phyloP scores from a whole-genome alignment of 768 basidiomycete genomes.

The Podaxis pistillaris region DNA sequence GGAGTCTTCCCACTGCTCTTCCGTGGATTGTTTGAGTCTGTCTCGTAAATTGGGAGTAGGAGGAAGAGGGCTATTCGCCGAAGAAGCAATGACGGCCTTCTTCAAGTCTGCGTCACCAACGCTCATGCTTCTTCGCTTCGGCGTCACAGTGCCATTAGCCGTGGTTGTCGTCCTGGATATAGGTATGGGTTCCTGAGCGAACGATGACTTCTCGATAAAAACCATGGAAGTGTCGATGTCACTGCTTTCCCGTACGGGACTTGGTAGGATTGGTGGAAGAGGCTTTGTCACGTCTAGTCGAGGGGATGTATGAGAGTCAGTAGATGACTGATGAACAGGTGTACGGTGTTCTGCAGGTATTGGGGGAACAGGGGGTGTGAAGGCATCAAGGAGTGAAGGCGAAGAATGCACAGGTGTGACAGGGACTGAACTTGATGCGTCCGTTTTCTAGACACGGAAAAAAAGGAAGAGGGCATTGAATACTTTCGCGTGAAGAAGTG shows the following conservation, averaged over 20 bases:
- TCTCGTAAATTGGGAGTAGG: constrained; percentile 23
- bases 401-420: constrained; percentile 31
- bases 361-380: constrained; percentile 50
- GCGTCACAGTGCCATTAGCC: constrained; percentile 17
- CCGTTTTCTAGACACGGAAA: constrained; percentile 47
- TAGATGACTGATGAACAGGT: constrained; percentile 42
- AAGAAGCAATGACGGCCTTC: constrained; percentile 36
- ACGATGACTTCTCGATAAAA: constrained; percentile 47
- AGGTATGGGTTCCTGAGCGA: constrained; percentile 29
- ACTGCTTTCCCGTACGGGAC: constrained; percentile 36
- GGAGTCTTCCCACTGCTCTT: constrained; percentile 31
- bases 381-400: constrained; percentile 41
- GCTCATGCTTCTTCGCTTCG: constrained; percentile 72
- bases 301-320: constrained; percentile 43
- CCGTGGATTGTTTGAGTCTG: constrained; percentile 17
- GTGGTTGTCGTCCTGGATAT: constrained; percentile 25
- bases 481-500: constrained; percentile 12
- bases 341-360: constrained; percentile 45
- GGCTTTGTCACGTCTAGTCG: constrained; percentile 52
- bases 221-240: constrained; percentile 54
- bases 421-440: constrained; percentile 35
- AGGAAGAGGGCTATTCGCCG: constrained; percentile 36
- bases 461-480: neutral
- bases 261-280: constrained; percentile 55
- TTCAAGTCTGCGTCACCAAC: constrained; percentile 63